Percentiles rank a stretch among this genome's conserved stretches.
Conservation (phyloP, 1,284 basidiomycete species). For the Rhodofomes roseus region DNA sequence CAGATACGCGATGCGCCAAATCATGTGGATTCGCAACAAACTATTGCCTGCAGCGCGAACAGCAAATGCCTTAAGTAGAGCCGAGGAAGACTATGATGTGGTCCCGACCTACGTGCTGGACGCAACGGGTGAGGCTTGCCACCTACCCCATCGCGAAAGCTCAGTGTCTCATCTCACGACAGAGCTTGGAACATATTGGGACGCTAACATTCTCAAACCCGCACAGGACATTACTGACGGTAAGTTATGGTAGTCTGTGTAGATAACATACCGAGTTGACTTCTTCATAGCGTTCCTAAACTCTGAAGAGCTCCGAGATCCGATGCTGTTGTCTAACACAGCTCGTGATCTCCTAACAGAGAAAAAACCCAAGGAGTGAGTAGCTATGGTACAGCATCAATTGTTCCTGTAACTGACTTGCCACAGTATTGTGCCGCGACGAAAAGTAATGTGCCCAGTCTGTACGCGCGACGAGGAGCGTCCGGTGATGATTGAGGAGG, state of each 20-base stretch:
- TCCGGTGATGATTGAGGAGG: slow-evolving; percentile 77
- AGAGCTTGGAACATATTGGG: slow-evolving; percentile 63
- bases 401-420: slow-evolving; percentile 52
- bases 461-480: slow-evolving; percentile 64
- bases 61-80: slow-evolving; percentile 35
- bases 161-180: slow-evolving; percentile 11
- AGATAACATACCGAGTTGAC: not conserved
- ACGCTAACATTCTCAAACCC: slow-evolving; percentile 44
- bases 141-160: not conserved
- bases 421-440: slow-evolving; percentile 35
- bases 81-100: slow-evolving; percentile 22
- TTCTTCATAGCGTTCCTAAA: slow-evolving; percentile 56
- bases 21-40: slow-evolving; percentile 92
- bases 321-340: slow-evolving; percentile 50
- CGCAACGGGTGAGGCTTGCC: slow-evolving; percentile 57
- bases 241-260: slow-evolving; percentile 7
- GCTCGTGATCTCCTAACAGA: slow-evolving; percentile 50
- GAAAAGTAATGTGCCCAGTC: slow-evolving; percentile 58
- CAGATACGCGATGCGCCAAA: slow-evolving; percentile 90
- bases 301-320: slow-evolving; percentile 50
- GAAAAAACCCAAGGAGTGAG: slow-evolving; percentile 34
- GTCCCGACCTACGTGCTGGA: slow-evolving; percentile 62
- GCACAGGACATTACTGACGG: slow-evolving; percentile 47
- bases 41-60: slow-evolving; percentile 73
- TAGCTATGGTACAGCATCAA: slow-evolving; percentile 2